Base-by-base conservation (phyloP, 2,329 filamentous ascomycete species). In the Colletotrichum liriopes region DNA sequence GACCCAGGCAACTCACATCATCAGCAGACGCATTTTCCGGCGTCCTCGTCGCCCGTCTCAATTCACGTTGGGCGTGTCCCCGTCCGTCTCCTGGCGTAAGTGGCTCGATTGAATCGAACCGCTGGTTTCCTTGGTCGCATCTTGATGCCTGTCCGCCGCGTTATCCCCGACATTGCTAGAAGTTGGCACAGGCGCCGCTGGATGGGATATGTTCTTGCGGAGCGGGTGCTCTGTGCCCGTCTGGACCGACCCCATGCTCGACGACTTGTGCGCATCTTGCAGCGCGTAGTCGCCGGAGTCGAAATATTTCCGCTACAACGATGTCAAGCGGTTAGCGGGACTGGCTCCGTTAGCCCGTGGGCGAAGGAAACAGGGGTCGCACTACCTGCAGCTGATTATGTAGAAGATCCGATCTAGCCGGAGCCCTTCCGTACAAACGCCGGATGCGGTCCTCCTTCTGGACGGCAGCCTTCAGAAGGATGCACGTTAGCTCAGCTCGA, bases 381-480 rank as follows among this genome's bases (percentile, higher is more conserved):
- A 9, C 52, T 12, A 41, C 47, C 45, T 52, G 60, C 60, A 52
- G 47, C 47, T 23, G 58, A 14, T 61, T 49, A 20, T 49, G 60
- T 18, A 41, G 47, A 11, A 41, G 47, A 63, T 63, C 45, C 23
- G 60, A 52, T 63, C 35, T 41, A 20, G 47, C 60, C 47, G 23
- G 60, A n/a, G 35, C 35, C 32, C 23, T 52, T 37, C 47, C n/a
- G 23, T 20, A 41, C 16, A 63, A n/a, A 45, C 60, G 60, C 29
- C 60, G 35, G 35, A 63, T 18, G 12, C 26, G 45, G 8, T 62
- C 32, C 14, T 52, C 23, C 18, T 52, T 20, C 12, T 32, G 35
- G 16, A 32, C 16, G 32, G 35, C 60, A 20, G 60, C 32, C 60
- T 62, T 43, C 16, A 16, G 45, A 37, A 39, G 16, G 23, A 26